These are phyloP conservation scores for Ustulina deusta DNA, from an alignment of 2,329 filamentous ascomycete genomes.

Conservation along the genomic window DNA sequence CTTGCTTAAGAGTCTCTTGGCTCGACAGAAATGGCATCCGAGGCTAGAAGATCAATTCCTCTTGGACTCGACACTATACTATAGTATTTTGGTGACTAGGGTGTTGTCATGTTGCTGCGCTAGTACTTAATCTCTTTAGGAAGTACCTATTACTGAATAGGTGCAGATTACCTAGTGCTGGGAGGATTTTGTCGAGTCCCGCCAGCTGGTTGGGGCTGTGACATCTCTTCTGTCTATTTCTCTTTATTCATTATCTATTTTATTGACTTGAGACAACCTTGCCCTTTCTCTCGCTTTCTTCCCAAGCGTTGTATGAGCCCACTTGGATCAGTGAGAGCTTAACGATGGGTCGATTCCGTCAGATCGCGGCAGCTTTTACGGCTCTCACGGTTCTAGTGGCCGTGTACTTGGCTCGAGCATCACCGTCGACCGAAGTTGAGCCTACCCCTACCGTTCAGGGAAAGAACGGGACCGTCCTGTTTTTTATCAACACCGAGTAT, in stretches of 20 bases:
- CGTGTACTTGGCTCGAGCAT: constrained; percentile 18
- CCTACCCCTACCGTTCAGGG: constrained; percentile 33
- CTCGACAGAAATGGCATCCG: constrained; percentile 7
- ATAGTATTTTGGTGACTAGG: constrained; percentile 9
- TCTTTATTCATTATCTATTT: background rate
- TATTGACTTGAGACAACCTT: background rate
- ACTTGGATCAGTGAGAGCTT: constrained; percentile 18
- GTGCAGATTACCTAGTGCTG: constrained; percentile 13
- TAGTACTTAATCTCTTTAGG: constrained; percentile 18
- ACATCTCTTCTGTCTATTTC: constrained; percentile 10
- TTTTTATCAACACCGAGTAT: constrained; percentile 38
- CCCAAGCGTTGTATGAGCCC: background rate
- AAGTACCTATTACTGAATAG: constrained; percentile 5
- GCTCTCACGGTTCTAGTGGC: constrained; percentile 27
- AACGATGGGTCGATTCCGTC: constrained; percentile 29
- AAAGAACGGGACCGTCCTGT: constrained; percentile 42
- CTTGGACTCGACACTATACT: constrained; percentile 1
- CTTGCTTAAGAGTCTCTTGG: constrained; percentile 13
- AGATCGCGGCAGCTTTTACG: constrained; percentile 20
- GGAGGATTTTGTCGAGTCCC: constrained; percentile 20
- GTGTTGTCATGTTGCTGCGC: constrained; percentile 12
- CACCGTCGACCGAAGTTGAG: background rate
- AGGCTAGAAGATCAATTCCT: constrained; percentile 14
- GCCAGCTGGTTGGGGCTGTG: background rate
- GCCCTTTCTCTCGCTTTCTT: background rate